A percentile compares a stretch with the other conserved stretches of the same genome.
Evolutionary conservation across 1,284 basidiomycete genomes (phyloP).

Genomic region (Rhodotorula sp.): DNA sequence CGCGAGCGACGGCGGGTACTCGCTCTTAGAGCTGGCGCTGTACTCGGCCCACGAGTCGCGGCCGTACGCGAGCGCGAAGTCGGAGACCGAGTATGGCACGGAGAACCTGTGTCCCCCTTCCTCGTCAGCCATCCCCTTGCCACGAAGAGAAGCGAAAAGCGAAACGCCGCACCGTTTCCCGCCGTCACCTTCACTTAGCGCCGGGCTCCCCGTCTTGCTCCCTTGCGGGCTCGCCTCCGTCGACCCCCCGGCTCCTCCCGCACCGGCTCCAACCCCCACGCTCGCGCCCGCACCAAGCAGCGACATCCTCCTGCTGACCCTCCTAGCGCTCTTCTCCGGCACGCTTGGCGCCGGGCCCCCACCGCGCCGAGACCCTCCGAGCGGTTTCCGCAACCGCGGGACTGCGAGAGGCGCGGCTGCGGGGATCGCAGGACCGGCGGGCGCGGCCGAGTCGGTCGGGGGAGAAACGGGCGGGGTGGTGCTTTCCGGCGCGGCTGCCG

Average conservation of each 20-base stretch:
- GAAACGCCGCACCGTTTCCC: slow-evolving; percentile 3
- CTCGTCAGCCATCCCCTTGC: background rate
- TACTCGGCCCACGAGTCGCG: slow-evolving; percentile 10
- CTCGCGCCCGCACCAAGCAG: no score
- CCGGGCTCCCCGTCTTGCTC: background rate
- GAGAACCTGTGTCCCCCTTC: background rate
- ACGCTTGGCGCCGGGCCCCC: slow-evolving; percentile 12
- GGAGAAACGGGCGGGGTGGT: no score
- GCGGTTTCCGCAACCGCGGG: background rate
- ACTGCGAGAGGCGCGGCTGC: background rate
- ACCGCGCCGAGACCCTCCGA: background rate
- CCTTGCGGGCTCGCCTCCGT: no score
- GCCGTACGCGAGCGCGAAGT: background rate
- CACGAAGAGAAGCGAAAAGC: no score
- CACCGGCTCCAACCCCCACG: background rate
- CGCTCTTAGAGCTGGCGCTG: background rate
- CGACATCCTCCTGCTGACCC: slow-evolving; percentile 9
- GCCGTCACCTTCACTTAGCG: background rate
- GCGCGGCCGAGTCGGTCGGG: background rate
- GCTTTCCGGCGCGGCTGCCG: no score
- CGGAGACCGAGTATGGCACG: background rate
- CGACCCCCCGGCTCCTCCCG: background rate
- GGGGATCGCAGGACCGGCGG: no score
- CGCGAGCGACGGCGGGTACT: background rate
- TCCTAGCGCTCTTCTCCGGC: slow-evolving; percentile 23